Evolutionary conservation across 176 grass and related monocot species (phyloP).

Genomic region (Aegilops bicornis): DNA sequence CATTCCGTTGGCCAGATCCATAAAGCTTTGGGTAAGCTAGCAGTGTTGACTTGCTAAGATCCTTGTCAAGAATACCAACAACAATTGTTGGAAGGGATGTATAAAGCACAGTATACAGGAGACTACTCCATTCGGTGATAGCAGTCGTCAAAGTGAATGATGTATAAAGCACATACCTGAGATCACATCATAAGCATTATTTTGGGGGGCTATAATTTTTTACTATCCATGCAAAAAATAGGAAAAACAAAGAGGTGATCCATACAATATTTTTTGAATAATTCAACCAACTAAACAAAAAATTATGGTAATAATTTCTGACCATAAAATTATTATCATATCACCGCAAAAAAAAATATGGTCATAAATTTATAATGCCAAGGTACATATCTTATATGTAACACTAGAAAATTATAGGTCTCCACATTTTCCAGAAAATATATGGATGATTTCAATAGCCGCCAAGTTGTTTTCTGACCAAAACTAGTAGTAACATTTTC

Average conservation of each 20-base stretch:
- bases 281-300: conserved; percentile 7
- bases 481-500: background rate
- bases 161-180: conserved; percentile 82
- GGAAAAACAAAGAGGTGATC: background rate
- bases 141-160: conserved; percentile 77
- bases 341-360: background rate
- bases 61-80: conserved; percentile 86
- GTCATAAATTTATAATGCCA: conserved; percentile 15
- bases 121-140: conserved; percentile 79
- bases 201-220: background rate
- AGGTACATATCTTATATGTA: background rate
- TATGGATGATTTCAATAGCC: background rate
- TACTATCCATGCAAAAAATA: background rate
- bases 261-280: background rate
- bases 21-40: conserved; percentile 75
- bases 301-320: background rate
- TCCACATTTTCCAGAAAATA: background rate
- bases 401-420: background rate
- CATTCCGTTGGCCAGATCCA: conserved; percentile 71
- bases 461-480: background rate
- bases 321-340: too few relatives aligned
- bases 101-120: conserved; percentile 87
- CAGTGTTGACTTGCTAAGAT: conserved; percentile 65
- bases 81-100: conserved; percentile 82
- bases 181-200: conserved; percentile 33